A percentile compares a stretch with the other conserved stretches of the same genome.
Evolutionary conservation across 2,329 filamentous ascomycete genomes (phyloP).

Genomic region (Simplicillium aogashimaense): DNA sequence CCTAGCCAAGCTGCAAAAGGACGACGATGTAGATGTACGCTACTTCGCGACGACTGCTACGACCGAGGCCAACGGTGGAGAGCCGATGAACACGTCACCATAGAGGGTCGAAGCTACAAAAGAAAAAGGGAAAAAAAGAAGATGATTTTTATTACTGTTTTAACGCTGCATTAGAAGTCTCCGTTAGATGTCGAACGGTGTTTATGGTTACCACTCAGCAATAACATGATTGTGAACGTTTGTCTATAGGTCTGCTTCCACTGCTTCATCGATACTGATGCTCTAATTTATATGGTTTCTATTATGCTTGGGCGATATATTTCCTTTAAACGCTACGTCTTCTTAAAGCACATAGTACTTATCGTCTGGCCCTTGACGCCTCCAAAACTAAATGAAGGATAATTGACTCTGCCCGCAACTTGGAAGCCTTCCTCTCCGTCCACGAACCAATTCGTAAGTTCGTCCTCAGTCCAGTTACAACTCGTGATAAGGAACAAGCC

Average conservation of each 20-base stretch:
- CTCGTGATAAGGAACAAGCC: constrained; percentile 81
- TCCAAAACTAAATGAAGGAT: constrained; percentile 82
- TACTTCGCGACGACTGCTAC: constrained; percentile 93
- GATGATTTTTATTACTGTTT: constrained; percentile 3
- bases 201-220: too few species aligned
- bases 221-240: too few species aligned
- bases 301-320: constrained; percentile 1
- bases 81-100: constrained; percentile 57
- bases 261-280: too few species aligned
- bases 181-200: too few species aligned
- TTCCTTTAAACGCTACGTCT: constrained; percentile 7
- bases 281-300: too few species aligned
- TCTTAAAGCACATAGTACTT: constrained; percentile 74
- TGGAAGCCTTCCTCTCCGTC: constrained; percentile 31
- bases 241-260: too few species aligned
- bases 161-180: too few species aligned
- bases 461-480: constrained; percentile 95
- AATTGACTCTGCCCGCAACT: constrained; percentile 61
- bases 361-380: constrained; percentile 83
- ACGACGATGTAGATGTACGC: constrained; percentile 95
- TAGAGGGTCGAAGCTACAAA: constrained; percentile 32
- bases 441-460: constrained; percentile 73
- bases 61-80: constrained; percentile 44
- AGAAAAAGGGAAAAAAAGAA: constrained; percentile 8
- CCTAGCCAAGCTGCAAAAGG: constrained; percentile 89